Evolutionary conservation across 2,329 filamentous ascomycete species (phyloP).

Genomic region (Alternaria sp.): DNA sequence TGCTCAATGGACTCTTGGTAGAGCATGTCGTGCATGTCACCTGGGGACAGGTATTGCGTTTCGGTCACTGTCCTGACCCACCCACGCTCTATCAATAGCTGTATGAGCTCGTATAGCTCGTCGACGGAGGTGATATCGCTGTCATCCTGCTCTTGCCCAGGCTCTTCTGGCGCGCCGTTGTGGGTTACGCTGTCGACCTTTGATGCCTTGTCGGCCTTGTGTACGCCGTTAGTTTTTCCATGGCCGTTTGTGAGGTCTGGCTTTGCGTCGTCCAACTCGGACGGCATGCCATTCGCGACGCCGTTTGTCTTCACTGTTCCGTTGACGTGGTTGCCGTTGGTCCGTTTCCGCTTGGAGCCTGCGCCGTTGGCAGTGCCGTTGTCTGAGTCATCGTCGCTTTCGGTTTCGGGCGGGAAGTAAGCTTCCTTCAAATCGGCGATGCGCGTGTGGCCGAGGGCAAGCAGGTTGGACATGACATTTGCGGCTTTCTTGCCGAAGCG

Average conservation of each 20-base stretch:
- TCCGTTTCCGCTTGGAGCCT: conserved; percentile 34
- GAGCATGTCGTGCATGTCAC: conserved; percentile 66
- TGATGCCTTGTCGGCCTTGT: conserved; percentile 6
- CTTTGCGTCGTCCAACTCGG: conserved; percentile 21
- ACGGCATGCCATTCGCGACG: conserved; percentile 17
- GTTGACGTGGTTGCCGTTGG: conserved; percentile 34
- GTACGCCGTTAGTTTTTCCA: conserved; percentile 21
- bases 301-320: conserved; percentile 29
- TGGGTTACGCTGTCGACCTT: conserved; percentile 21
- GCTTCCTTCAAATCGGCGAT: conserved; percentile 74
- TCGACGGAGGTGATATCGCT: conserved; percentile 49
- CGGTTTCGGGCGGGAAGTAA: conserved; percentile 56
- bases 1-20: conserved; percentile 68
- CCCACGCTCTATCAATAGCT: conserved; percentile 67
- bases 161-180: conserved; percentile 11
- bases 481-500: conserved; percentile 79
- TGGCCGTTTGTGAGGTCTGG: conserved; percentile 19
- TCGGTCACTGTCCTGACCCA: conserved; percentile 71
- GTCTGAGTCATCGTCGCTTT: conserved; percentile 47
- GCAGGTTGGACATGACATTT: conserved; percentile 76
- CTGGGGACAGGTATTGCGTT: conserved; percentile 61
- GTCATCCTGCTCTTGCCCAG: conserved; percentile 27
- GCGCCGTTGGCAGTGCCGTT: conserved; percentile 36
- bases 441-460: conserved; percentile 80
- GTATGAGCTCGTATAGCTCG: conserved; percentile 56